A percentile compares a stretch with the other conserved stretches of the same genome.
Evolutionary conservation across 2,329 filamentous ascomycete species (phyloP).

Genomic region (Diaporthe vexans): DNA sequence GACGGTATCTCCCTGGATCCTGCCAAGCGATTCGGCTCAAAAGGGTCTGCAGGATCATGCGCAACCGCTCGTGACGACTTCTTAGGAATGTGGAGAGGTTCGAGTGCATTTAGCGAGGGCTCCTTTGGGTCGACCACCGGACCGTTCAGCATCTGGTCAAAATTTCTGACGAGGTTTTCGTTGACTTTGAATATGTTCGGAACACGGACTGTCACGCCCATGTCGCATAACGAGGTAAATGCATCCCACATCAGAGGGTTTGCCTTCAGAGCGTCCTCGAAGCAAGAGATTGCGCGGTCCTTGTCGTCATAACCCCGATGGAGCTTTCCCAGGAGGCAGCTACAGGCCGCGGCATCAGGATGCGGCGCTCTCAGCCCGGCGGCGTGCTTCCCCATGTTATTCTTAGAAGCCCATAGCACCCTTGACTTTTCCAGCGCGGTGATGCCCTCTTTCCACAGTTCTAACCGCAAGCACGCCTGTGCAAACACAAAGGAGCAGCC

Average conservation of each 20-base stretch:
- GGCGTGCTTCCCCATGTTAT: constrained; percentile 85
- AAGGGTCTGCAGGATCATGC: constrained; percentile 62
- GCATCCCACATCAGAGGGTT: constrained; percentile 99
- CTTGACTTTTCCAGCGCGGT: constrained; percentile 86
- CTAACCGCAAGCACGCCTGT: constrained; percentile 86
- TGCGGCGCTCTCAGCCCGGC: constrained; percentile 80
- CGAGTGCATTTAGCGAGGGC: constrained; percentile 51
- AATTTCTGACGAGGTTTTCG: constrained; percentile 63
- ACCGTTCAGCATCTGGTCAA: constrained; percentile 57
- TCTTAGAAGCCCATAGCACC: constrained; percentile 80
- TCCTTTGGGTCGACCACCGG: constrained; percentile 55
- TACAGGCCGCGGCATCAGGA: constrained; percentile 87
- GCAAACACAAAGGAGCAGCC: constrained; percentile 94
- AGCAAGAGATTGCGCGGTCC: constrained; percentile 86
- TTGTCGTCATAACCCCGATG: constrained; percentile 86
- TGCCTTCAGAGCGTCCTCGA: constrained; percentile 87
- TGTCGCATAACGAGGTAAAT: constrained; percentile 89
- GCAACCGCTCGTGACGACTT: constrained; percentile 51
- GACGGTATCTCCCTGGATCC: constrained; percentile 56
- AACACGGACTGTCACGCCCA: constrained; percentile 84
- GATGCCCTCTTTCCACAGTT: constrained; percentile 84
- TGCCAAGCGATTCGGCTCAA: constrained; percentile 60
- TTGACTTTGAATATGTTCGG: constrained; percentile 89
- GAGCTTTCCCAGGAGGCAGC: constrained; percentile 88
- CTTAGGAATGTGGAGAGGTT: constrained; percentile 50